Base-by-base conservation (phyloP, 768 basidiomycete species). In the Lepiota brunneoincarnata region DNA sequence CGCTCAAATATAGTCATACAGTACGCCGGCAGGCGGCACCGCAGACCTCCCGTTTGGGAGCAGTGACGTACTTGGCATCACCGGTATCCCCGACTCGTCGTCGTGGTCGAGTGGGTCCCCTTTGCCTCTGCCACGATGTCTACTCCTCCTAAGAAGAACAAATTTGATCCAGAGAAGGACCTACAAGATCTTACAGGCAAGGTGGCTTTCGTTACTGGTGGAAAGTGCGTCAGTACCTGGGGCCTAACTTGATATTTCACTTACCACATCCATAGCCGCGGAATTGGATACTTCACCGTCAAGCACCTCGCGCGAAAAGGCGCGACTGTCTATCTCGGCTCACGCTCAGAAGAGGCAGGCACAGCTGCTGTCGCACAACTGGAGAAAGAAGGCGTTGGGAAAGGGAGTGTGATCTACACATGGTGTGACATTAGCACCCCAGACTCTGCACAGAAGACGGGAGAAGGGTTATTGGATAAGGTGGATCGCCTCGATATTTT, bases 321-420 rank as follows among this genome's bases (percentile, higher is more conserved):
- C 5, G 81, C 81, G 3, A 83, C 76, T 49, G 77, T 84, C 1
- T 82, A 83, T 54, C 69, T 84, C 55, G 78, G 71, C 0, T 74
- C 78, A 1, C 72, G 81, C 15, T 75, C 63, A 53, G 74, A 75
- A 58, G 51, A 51, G 7, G 74, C 69, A 47, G 81, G 76, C 6
- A 66, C 64, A 23, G 74, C 63, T 10, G 80, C 80, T 1, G 77
- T 82, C 23, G 69, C 66, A 15, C 58, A 67, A 7, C 61, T 83
- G 24, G 62, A 73, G 43, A 57, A 56, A n/a, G 75, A 78, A 41
- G 75, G 75, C 0, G 55, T 76, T 0, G 70, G 70, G 0, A 68
- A 71, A 39, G 79, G 78, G 5, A 62, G 73, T 41, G 66, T 82
- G 7, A 55, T 73, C 9, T 81, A 71, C 64, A 58, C 79, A 20